Percentiles rank a stretch among this genome's conserved stretches.
These are phyloP conservation scores for Penicillium coffeae DNA, from an alignment of 495 filamentous ascomycete genomes.

Conservation along the genomic window DNA sequence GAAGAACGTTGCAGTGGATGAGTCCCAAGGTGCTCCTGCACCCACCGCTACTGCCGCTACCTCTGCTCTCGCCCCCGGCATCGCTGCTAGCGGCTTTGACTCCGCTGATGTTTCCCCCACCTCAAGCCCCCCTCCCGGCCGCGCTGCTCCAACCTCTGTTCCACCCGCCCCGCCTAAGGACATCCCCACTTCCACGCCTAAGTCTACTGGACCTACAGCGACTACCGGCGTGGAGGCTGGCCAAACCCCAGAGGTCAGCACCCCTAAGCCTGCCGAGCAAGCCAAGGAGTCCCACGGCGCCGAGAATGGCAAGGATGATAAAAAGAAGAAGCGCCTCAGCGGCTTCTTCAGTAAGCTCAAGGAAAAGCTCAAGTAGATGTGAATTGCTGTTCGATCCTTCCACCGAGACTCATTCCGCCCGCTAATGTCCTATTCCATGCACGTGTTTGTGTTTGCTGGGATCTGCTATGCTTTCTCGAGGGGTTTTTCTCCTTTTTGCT, in stretches of 20 bases:
- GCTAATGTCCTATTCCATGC: not conserved
- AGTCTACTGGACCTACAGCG: slow-evolving; percentile 24
- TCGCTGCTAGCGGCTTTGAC: slow-evolving; percentile 19
- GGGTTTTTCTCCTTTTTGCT: not conserved
- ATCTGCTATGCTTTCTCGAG: not conserved
- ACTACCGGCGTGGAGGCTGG: slow-evolving; percentile 32
- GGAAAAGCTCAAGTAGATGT: slow-evolving; percentile 43
- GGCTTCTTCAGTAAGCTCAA: slow-evolving; percentile 49
- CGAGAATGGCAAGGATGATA: slow-evolving; percentile 38
- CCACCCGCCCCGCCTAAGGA: slow-evolving; percentile 7
- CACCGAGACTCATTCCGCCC: not conserved
- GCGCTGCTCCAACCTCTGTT: slow-evolving; percentile 9
- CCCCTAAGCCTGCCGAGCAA: slow-evolving; percentile 17
- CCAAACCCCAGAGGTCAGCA: slow-evolving; percentile 15
- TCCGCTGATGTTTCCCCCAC: slow-evolving; percentile 44
- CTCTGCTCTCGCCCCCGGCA: slow-evolving; percentile 36
- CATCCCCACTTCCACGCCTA: not conserved
- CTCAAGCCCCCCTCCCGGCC: slow-evolving; percentile 31
- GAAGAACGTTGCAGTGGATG: slow-evolving; percentile 46
- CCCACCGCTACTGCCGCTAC: slow-evolving; percentile 47
- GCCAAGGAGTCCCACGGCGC: slow-evolving; percentile 14
- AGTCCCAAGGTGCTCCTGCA: slow-evolving; percentile 50
- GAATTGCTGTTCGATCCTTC: not conserved
- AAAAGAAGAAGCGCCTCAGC: slow-evolving; percentile 46
- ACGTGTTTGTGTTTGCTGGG: not conserved